Evolutionary conservation across 2,329 filamentous ascomycete species (phyloP), one percentile per base, ranked within the genome.

Genomic region (Aspergillus terreus): DNA sequence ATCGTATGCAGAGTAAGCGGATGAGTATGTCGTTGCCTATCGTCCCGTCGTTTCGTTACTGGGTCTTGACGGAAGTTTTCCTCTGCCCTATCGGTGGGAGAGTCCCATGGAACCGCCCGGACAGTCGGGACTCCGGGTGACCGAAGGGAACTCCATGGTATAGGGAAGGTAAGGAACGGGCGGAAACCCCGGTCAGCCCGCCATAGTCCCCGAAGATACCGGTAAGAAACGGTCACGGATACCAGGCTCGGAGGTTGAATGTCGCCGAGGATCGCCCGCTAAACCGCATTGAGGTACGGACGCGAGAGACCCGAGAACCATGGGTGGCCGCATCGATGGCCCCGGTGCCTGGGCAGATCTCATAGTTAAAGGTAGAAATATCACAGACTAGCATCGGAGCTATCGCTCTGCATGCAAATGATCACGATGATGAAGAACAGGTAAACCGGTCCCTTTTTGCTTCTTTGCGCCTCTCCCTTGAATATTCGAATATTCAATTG

Each of bases 201-300:
- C 35, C 35, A n/a, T 6, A 30, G 9, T 30, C 27, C 27, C 27
- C 27, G 27, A 30, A 11, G 27, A 38, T n/a, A 38, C 35, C 11
- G 35, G 40, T 42, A 42, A 12, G 19, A n/a, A 42, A 19, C 15
- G 40, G 40, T 42, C 40, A 40, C 35, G 19, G 35, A 30, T 36
- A 45, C 44, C 9, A 21, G 30, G 27, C 14, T 25, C 32, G 45
- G 19, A 4, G 3, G 38, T 15, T 47, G 2, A 4, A 15, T 23
- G 14, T 17, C 23, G 27, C 49, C 49, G 49, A 46, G 23, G 49
- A 51, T 51, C 49, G 43, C 27, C 49, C 23, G 36, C 49, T 51
- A 51, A 23, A 42, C 49, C 27, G 32, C 6, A 38, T 45, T 6
- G 21, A 33, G 48, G 15, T 6, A 27, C 11, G 46, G 15, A 21